Base-by-base conservation (phyloP, 2,329 filamentous ascomycete species). In the Blastomyces emzantsi region DNA sequence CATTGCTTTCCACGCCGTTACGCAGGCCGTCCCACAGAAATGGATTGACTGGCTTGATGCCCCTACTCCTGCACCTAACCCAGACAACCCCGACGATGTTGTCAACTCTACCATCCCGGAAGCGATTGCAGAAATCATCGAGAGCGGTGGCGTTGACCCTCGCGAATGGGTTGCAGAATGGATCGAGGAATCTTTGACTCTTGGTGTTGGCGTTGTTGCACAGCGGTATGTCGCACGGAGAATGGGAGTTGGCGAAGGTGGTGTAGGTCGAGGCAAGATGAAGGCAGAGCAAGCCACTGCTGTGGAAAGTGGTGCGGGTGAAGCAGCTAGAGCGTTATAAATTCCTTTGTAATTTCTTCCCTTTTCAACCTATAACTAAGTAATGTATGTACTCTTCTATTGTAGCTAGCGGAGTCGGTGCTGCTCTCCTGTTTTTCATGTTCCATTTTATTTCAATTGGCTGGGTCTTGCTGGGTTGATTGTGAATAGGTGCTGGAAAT, bases 121-220 rank as follows among this genome's bases (percentile, higher is more conserved):
- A 36, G 91, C 92, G 72, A 97, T 99, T 70, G 83, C 85, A 28
- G 90, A 93, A 68, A 96, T 97, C 67, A 85, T 99, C 60, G 79
- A 84, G 63, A 80, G 77, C 61, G 86, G 86, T 19, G 86, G 85
- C 11, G 90, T 97, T 1, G 94, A 99, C 72, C 94, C 94, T 0
- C 83, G 94, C 64, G 94, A 99, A 75, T 99, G 94, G 94, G 90
- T 96, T 47, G 89, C 92, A 2, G 94, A 97, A 76, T 99, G 94
- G 94, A 84, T 99, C 57, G 93, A 97, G 78, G 93, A 97, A 78
- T 80, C 87, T 0, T 81, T 99, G 41, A 86, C 82, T 51, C 79
- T 97, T 59, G 85, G 87, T 3, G 85, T 95, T 0, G 93, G 94
- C 22, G 81, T 96, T 8, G 88, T 97, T 3, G 94, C 94, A 2